Evolutionary conservation across 1,284 basidiomycete genomes (phyloP).

Genomic region (Ceratobasidium sp.): DNA sequence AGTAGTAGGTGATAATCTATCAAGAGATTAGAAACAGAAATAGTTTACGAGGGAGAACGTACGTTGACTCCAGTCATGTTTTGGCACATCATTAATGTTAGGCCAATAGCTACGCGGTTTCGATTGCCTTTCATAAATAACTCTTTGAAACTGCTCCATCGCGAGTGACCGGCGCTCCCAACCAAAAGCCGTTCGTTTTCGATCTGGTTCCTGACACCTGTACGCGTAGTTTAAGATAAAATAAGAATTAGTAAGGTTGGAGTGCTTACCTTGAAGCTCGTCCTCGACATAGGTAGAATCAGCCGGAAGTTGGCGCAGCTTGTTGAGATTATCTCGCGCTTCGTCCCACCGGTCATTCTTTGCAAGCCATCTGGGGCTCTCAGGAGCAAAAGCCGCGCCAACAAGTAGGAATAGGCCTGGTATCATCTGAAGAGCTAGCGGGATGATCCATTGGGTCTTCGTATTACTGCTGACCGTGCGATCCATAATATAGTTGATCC

Average conservation of each 20-base stretch:
- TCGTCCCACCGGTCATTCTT: conserved; percentile 49
- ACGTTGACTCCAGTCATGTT: conserved; percentile 53
- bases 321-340: conserved; percentile 49
- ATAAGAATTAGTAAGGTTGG: neutral
- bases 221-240: conserved; percentile 44
- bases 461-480: conserved; percentile 45
- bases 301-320: conserved; percentile 51
- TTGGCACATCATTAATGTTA: conserved; percentile 53
- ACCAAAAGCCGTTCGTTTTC: conserved; percentile 50
- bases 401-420: conserved; percentile 52
- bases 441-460: conserved; percentile 54
- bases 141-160: conserved; percentile 50
- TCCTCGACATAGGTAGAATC: conserved; percentile 50
- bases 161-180: conserved; percentile 49
- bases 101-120: conserved; percentile 51
- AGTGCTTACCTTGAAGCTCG: conserved; percentile 38
- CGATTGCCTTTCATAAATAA: conserved; percentile 50
- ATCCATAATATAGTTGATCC: conserved; percentile 53
- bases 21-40: conserved; percentile 40
- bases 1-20: conserved; percentile 53
- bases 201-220: conserved; percentile 45
- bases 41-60: neutral
- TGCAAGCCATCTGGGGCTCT: conserved; percentile 54
- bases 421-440: conserved; percentile 54
- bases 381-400: conserved; percentile 50